These are phyloP conservation scores for Allomyces macrogynus DNA, from an alignment of 192 early-diverging fungal species.

Conservation along the genomic window DNA sequence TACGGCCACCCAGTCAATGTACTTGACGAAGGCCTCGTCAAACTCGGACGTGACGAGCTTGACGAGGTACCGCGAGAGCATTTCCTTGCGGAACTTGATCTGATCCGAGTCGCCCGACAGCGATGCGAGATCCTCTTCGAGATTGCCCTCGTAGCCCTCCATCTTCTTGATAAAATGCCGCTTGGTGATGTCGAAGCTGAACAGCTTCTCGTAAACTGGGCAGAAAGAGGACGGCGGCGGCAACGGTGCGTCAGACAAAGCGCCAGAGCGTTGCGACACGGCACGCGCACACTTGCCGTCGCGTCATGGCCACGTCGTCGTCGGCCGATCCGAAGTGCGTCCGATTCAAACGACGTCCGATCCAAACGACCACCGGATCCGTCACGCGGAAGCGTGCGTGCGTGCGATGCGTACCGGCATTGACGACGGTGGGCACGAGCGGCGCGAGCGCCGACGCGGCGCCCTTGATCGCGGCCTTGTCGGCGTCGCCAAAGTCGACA, in stretches of 20 bases:
- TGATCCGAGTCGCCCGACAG: slow-evolving; percentile 39
- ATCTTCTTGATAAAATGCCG: slow-evolving; percentile 38
- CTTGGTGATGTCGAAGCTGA: slow-evolving; percentile 57
- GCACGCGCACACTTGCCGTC: too few species aligned
- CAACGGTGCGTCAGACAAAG: too few species aligned
- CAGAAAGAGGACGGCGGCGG: too few species aligned
- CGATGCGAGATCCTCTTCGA: slow-evolving; percentile 14
- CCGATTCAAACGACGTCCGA: too few species aligned
- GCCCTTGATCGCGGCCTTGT: slow-evolving; percentile 45
- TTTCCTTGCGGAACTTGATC: slow-evolving; percentile 63
- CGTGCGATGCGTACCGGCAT: slow-evolving; percentile 23
- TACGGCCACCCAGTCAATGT: too few species aligned
- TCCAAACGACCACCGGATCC: slow-evolving; percentile 2
- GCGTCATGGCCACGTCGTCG: too few species aligned
- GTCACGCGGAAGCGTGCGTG: too few species aligned
- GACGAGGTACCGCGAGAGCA: slow-evolving; percentile 46
- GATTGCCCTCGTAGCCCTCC: slow-evolving; percentile 25
- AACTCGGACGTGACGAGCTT: slow-evolving; percentile 31
- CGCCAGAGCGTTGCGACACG: too few species aligned
- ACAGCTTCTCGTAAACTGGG: slow-evolving; percentile 45
- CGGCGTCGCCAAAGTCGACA: slow-evolving; percentile 36
- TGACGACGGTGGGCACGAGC: slow-evolving; percentile 49
- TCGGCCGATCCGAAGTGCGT: too few species aligned
- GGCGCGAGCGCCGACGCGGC: slow-evolving; percentile 38
- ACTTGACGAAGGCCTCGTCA: slow-evolving; percentile 19